Conservation (phyloP, 768 basidiomycete genomes). For the Lanmaoa rubissima region DNA sequence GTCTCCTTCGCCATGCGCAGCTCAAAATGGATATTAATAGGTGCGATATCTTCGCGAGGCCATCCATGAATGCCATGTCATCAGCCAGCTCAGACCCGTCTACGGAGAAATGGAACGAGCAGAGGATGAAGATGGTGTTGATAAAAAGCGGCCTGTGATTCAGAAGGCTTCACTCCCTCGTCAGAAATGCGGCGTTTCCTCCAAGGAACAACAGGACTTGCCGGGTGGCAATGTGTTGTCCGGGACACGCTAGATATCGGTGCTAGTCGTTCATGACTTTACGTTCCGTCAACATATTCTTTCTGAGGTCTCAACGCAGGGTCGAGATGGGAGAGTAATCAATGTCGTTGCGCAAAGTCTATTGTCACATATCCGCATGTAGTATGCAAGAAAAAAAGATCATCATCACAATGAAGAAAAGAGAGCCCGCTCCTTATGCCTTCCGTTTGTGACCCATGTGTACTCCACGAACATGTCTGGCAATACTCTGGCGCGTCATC, state of each 20-base stretch:
- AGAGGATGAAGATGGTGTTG: conserved; percentile 56
- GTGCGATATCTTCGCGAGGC: conserved; percentile 27
- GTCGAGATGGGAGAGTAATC: too few relatives aligned
- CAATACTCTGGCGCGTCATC: too few relatives aligned
- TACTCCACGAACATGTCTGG: too few relatives aligned
- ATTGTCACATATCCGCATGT: too few relatives aligned
- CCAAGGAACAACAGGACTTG: conserved; percentile 13
- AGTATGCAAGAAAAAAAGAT: too few relatives aligned
- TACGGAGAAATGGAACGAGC: conserved; percentile 52
- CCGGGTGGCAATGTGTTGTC: conserved; percentile 49
- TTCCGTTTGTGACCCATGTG: too few relatives aligned
- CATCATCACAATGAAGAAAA: too few relatives aligned
- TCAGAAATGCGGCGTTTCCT: neutral
- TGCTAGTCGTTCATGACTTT: neutral
- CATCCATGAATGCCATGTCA: conserved; percentile 48
- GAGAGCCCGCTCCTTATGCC: too few relatives aligned
- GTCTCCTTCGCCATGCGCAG: conserved; percentile 32
- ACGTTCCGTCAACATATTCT: too few relatives aligned
- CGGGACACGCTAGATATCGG: conserved; percentile 49
- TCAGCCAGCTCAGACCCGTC: conserved; percentile 52
- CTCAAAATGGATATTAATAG: conserved; percentile 53
- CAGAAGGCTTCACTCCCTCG: neutral
- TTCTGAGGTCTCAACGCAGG: too few relatives aligned
- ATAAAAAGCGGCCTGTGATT: conserved; percentile 52
- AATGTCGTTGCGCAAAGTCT: too few relatives aligned